Base-by-base conservation (phyloP, 169 alveolate genomes). In the Babesia ovata region DNA sequence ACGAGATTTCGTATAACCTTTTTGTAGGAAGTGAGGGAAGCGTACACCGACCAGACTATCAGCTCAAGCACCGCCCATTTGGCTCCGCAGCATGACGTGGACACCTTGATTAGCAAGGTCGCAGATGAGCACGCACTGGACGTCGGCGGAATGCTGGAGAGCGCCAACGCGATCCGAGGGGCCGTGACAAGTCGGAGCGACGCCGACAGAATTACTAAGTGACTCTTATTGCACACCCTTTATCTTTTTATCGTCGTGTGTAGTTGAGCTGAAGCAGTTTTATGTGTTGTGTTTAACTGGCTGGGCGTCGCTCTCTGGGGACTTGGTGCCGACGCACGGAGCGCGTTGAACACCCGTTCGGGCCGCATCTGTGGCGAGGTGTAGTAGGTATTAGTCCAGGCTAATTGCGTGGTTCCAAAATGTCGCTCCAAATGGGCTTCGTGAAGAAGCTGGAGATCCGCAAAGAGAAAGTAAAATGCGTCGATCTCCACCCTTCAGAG, bases 381-480 rank as follows among this genome's bases (percentile, higher is more conserved):
- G 12, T 21, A 53, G 28, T 10, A 21, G 8, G 61, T 53, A n/a
- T 3, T 14, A 22, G 22, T n/a, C 8, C 45, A 12, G 49, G 28
- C 67, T 0, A 17, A 36, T 12, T 67, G 48, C 22, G 28, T 11
- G 14, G n/a, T 46, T 24, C 22, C 65, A 92, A 81, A 71, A 93
- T 94, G 97, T 93, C 98, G 70, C 94, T 96, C 84, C 96, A 95
- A 85, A 89, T 95, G 90, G 98, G 96, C 75, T 86, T 96, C 69
- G 94, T 93, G 77, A 97, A 97, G 91, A 96, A 95, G 81, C 93
- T 96, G 57, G 90, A 94, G 59, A 91, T 97, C 56, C 94, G 97
- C 36, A 91, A 97, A 8, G 99, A 96, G 70, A 89, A 98, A 63
- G 99, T 97, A 44, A 97, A 97, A 90, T 92, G 95, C 66, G 98